Evolutionary conservation across 345 rosid genomes (phyloP).

Genomic region (Xanthoceras sorbifolium): DNA sequence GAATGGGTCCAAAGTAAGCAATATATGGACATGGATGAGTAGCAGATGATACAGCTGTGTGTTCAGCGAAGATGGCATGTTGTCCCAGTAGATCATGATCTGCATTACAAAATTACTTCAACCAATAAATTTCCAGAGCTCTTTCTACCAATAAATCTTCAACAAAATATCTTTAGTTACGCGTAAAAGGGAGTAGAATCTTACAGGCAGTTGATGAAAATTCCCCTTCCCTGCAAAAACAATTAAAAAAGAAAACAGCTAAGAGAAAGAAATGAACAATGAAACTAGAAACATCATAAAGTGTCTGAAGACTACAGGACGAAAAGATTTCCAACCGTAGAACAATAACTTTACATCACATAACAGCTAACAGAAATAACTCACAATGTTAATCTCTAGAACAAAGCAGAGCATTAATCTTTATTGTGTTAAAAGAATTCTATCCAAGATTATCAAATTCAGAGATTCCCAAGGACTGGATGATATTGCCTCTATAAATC

Average conservation of each 20-base stretch:
- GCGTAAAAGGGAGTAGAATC: conserved; percentile 30
- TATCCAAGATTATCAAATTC: background rate
- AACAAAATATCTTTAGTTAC: conserved; percentile 16
- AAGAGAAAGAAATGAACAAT: background rate
- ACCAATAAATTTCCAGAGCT: conserved; percentile 22
- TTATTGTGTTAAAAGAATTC: background rate
- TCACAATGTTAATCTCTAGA: background rate
- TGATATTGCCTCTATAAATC: background rate
- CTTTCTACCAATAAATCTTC: conserved; percentile 2
- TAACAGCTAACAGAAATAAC: background rate
- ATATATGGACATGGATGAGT: conserved; percentile 90
- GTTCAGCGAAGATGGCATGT: conserved; percentile 70
- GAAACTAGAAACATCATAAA: conserved; percentile 18
- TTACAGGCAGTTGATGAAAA: conserved; percentile 81
- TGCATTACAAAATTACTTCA: conserved; percentile 39
- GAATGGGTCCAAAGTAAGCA: conserved; percentile 83
- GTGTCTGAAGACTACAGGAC: background rate
- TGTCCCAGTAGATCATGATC: conserved; percentile 83
- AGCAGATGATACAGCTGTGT: conserved; percentile 64
- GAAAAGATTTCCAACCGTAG: background rate
- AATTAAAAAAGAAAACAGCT: conserved; percentile 2
- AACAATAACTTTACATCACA: background rate
- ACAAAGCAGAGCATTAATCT: background rate
- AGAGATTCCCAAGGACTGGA: background rate
- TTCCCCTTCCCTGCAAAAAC: conserved; percentile 75